Evolutionary conservation across 805 yeast species (phyloP).

Genomic region (Yamadazyma akitaensis): DNA sequence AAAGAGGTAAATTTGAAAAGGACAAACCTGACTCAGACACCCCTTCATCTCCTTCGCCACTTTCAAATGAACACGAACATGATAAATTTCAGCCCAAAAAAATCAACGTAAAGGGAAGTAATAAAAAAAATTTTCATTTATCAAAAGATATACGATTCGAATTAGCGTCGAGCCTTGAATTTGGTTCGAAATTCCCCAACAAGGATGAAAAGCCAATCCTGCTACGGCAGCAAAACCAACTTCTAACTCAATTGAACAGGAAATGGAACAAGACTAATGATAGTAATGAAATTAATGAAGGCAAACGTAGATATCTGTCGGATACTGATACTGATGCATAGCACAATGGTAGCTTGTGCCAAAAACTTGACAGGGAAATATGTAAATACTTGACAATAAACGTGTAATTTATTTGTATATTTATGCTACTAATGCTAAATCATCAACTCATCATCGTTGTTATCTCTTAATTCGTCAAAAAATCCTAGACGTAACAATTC

Average conservation of each 20-base stretch:
- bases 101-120: constrained; percentile 10
- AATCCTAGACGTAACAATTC: constrained; percentile 57
- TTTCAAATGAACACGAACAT: not conserved
- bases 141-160: constrained; percentile 41
- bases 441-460: constrained; percentile 27
- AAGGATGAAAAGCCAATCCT: constrained; percentile 8
- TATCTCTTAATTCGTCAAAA: constrained; percentile 46
- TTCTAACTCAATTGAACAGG: constrained; percentile 33
- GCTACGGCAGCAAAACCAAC: constrained; percentile 29
- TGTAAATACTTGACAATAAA: too few species aligned
- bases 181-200: constrained; percentile 6
- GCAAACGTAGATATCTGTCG: constrained; percentile 10
- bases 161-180: constrained; percentile 17
- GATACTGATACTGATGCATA: constrained; percentile 2
- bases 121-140: constrained; percentile 27
- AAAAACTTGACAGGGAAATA: too few species aligned
- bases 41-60: not conserved
- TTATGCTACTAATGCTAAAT: constrained; percentile 1
- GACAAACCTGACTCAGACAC: not conserved
- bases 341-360: too few species aligned
- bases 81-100: not conserved
- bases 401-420: too few species aligned
- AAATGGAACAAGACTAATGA: constrained; percentile 34
- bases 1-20: constrained; percentile 4
- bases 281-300: constrained; percentile 2